Evolutionary conservation across 306 rosid species (phyloP).

Genomic region (Castanospermum australe): DNA sequence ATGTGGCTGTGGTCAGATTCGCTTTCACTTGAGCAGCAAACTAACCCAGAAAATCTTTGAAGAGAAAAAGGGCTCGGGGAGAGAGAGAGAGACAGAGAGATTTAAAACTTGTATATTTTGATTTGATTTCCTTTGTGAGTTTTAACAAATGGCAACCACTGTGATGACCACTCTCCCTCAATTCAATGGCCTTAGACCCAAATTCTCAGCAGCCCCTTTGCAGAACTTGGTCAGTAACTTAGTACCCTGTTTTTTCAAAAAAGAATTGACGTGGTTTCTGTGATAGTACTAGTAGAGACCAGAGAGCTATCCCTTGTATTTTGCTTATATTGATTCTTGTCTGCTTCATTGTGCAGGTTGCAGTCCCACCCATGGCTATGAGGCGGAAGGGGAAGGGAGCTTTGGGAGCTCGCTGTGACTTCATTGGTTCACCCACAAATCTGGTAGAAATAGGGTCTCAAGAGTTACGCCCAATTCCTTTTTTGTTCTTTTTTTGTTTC

Average conservation of each 20-base stretch:
- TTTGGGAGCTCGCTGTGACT: constrained; percentile 81
- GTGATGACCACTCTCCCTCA: constrained; percentile 76
- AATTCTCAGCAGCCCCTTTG: constrained; percentile 49
- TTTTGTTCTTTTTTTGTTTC: not conserved
- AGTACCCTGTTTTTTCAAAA: not conserved
- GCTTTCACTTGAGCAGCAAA: not conserved
- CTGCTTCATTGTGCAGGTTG: constrained; percentile 46
- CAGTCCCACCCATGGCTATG: constrained; percentile 59
- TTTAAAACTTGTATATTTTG: not conserved
- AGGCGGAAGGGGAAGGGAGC: constrained; percentile 79
- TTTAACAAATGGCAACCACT: constrained; percentile 64
- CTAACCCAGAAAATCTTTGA: not conserved
- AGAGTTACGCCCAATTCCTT: not conserved
- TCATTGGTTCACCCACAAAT: constrained; percentile 89
- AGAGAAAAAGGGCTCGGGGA: not conserved
- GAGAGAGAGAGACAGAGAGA: not conserved
- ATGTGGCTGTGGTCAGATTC: constrained; percentile 50
- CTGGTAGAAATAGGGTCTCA: constrained; percentile 57
- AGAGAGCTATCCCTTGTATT: not conserved
- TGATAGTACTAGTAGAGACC: not conserved
- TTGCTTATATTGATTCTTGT: not conserved
- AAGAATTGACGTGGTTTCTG: not conserved
- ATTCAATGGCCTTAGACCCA: constrained; percentile 73
- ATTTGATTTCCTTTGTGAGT: not conserved
- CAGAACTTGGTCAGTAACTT: constrained; percentile 58